Percentiles rank a stretch among this genome's conserved stretches.
These are phyloP conservation scores for Punica granatum DNA, from an alignment of 345 rosid genomes.

Conservation along the genomic window DNA sequence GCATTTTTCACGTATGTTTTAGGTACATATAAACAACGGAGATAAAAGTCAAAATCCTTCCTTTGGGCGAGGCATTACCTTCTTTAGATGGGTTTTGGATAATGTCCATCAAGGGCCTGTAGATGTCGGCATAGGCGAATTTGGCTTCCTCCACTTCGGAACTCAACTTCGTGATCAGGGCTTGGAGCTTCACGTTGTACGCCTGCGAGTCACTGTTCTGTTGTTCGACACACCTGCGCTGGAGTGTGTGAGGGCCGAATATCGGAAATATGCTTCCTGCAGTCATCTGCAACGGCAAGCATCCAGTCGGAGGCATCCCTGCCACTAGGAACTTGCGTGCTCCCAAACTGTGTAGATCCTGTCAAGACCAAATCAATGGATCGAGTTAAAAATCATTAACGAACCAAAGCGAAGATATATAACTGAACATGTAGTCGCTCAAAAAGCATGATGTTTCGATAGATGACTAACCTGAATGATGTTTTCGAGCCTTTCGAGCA, in stretches of 20 bases:
- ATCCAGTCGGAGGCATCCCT: slow-evolving; percentile 53
- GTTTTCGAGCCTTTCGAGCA: slow-evolving; percentile 15
- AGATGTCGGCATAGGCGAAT: slow-evolving; percentile 33
- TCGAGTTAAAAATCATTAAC: too few species aligned
- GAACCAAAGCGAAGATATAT: too few species aligned
- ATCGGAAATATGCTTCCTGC: neutral
- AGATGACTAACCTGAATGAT: slow-evolving; percentile 27
- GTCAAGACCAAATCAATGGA: neutral
- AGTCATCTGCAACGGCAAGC: slow-evolving; percentile 45
- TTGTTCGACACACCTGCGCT: slow-evolving; percentile 26
- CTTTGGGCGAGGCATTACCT: slow-evolving; percentile 17
- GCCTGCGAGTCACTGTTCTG: slow-evolving; percentile 33
- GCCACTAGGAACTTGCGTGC: slow-evolving; percentile 28
- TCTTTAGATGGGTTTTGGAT: slow-evolving; percentile 28
- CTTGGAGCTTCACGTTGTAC: slow-evolving; percentile 33
- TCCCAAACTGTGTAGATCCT: slow-evolving; percentile 35
- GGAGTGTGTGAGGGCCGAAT: neutral
- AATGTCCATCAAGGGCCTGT: slow-evolving; percentile 25
- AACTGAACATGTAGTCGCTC: too few species aligned
- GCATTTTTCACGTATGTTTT: neutral
- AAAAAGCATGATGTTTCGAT: too few species aligned
- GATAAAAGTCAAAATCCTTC: neutral
- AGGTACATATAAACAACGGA: neutral
- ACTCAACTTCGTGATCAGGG: slow-evolving; percentile 19
- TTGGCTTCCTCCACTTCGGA: slow-evolving; percentile 27